phyloP scores from a whole-genome alignment of 2,329 filamentous ascomycete genomes.

The Parastagonospora nodorum region DNA sequence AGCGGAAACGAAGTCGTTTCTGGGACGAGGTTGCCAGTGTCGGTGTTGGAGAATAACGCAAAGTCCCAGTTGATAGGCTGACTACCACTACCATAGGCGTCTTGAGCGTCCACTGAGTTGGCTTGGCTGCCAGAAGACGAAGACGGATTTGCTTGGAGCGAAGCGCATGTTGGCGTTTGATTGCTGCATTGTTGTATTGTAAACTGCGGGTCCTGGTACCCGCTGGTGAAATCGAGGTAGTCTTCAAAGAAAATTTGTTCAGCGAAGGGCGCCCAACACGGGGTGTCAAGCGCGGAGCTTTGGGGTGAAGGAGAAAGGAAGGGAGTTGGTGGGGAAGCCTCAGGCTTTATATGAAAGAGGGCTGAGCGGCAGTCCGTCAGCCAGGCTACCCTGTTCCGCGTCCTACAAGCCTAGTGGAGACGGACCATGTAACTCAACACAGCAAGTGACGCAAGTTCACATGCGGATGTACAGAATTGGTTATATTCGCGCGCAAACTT shows the following conservation, averaged over 20 bases:
- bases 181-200: slow-evolving; percentile 40
- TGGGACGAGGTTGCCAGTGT: slow-evolving; percentile 21
- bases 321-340: slow-evolving; percentile 22
- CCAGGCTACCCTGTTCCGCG: too few species aligned
- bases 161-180: slow-evolving; percentile 26
- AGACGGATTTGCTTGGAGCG: slow-evolving; percentile 20
- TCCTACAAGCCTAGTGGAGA: too few species aligned
- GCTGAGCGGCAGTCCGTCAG: neutral
- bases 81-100: slow-evolving; percentile 33
- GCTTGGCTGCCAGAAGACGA: slow-evolving; percentile 36
- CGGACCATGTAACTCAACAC: too few species aligned
- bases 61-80: slow-evolving; percentile 36
- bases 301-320: slow-evolving; percentile 26
- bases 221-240: slow-evolving; percentile 43
- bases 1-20: slow-evolving; percentile 27
- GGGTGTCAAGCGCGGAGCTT: slow-evolving; percentile 40
- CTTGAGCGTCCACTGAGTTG: slow-evolving; percentile 21
- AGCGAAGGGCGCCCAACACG: slow-evolving; percentile 40
- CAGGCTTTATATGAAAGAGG: slow-evolving; percentile 22
- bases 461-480: too few species aligned
- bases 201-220: slow-evolving; percentile 39
- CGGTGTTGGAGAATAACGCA: slow-evolving; percentile 30
- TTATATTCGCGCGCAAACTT: too few species aligned
- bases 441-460: too few species aligned
- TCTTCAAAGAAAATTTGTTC: slow-evolving; percentile 46